Evolutionary conservation across 208 protist species (phyloP).

Genomic region (Leishmania martiniquensis): DNA sequence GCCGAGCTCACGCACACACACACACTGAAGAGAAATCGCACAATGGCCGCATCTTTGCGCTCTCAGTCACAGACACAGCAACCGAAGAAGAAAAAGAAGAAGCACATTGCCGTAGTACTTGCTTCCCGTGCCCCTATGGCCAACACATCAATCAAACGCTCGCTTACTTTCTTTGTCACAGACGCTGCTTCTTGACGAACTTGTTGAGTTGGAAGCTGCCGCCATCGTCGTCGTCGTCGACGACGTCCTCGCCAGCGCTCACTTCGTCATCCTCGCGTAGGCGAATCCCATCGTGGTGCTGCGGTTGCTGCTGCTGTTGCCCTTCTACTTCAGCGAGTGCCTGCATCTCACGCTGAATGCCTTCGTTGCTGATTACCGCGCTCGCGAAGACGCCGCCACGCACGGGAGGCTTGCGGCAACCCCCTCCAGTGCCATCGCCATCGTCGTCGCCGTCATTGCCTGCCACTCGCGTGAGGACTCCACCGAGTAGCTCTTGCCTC

Average conservation of each 20-base stretch:
- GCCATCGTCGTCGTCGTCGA: constrained; percentile 23
- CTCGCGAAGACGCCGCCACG: constrained; percentile 54
- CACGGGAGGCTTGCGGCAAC: constrained; percentile 27
- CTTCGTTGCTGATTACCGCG: constrained; percentile 76
- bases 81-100: not conserved
- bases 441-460: constrained; percentile 39
- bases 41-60: no score
- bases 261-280: constrained; percentile 29
- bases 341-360: constrained; percentile 77
- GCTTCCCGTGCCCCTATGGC: not conserved
- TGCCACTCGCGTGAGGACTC: not conserved
- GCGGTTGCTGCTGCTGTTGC: constrained; percentile 21
- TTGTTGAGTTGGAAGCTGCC: constrained; percentile 27
- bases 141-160: not conserved
- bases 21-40: not conserved
- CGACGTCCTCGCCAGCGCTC: constrained; percentile 21
- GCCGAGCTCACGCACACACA: not conserved
- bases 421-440: constrained; percentile 22
- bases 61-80: not conserved
- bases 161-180: constrained; percentile 8
- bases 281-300: constrained; percentile 41
- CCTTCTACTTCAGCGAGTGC: constrained; percentile 50
- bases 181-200: constrained; percentile 43
- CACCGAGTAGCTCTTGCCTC: not conserved
- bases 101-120: no score